A percentile compares a stretch with the other conserved stretches of the same genome.
Evolutionary conservation across 1,284 basidiomycete species (phyloP).

Genomic region (Trichosporon ovoides): DNA sequence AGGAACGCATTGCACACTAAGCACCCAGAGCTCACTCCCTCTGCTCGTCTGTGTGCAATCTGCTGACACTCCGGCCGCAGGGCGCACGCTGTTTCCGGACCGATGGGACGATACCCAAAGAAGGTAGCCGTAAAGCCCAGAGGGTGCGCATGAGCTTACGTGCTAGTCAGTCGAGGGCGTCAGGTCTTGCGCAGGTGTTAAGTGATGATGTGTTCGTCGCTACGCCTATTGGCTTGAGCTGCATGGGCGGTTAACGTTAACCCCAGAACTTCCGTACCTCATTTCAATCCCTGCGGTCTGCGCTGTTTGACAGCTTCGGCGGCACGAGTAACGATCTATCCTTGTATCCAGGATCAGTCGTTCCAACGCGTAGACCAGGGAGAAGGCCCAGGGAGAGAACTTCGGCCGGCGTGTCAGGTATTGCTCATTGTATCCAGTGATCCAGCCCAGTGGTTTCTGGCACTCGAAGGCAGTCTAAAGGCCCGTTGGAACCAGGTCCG

Average conservation of each 20-base stretch:
- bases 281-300: not conserved
- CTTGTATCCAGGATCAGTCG: not conserved
- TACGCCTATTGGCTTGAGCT: not conserved
- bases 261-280: not conserved
- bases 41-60: not conserved
- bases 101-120: constrained; percentile 5
- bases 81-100: not conserved
- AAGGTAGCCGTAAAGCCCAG: not conserved
- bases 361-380: not conserved
- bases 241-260: not conserved
- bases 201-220: constrained; percentile 1
- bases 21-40: not conserved
- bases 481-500: not conserved
- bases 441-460: not conserved
- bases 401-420: not conserved
- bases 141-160: not conserved
- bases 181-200: not conserved
- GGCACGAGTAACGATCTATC: not conserved
- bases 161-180: not conserved
- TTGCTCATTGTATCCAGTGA: not conserved
- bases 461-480: not conserved
- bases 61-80: not conserved
- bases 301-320: not conserved
- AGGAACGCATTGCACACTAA: not conserved
- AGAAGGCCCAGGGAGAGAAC: not conserved